phyloP scores from a whole-genome alignment of 1,139 yeast species.

The Diutina sp. region DNA sequence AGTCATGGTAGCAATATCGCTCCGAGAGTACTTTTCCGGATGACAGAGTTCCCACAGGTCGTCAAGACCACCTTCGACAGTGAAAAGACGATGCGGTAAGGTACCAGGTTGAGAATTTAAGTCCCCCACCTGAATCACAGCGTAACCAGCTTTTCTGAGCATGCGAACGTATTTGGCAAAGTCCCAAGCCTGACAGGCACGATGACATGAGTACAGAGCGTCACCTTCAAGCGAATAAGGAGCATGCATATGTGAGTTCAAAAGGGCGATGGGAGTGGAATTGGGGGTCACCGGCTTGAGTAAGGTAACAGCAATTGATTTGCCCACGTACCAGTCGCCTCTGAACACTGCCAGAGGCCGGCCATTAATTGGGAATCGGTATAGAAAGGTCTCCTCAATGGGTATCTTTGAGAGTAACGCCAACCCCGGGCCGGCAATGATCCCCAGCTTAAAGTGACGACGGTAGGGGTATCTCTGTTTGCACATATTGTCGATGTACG shows the following conservation, averaged over 20 bases:
- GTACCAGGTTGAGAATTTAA: slow-evolving; percentile 82
- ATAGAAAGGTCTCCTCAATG: slow-evolving; percentile 62
- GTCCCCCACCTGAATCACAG: slow-evolving; percentile 86
- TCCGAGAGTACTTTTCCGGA: slow-evolving; percentile 10
- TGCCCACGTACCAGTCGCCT: slow-evolving; percentile 98
- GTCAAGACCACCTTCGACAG: slow-evolving; percentile 51
- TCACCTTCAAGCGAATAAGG: slow-evolving; percentile 78
- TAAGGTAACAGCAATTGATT: slow-evolving; percentile 68
- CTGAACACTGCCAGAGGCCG: slow-evolving; percentile 86
- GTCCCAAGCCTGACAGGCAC: slow-evolving; percentile 97
- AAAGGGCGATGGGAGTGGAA: slow-evolving; percentile 52
- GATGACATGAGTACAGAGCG: slow-evolving; percentile 79
- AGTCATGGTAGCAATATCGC: slow-evolving; percentile 35
- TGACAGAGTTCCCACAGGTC: slow-evolving; percentile 79
- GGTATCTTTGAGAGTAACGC: slow-evolving; percentile 79
- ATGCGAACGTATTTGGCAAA: slow-evolving; percentile 54
- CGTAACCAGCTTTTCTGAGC: slow-evolving; percentile 63
- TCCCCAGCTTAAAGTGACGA: slow-evolving; percentile 70
- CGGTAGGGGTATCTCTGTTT: slow-evolving; percentile 42
- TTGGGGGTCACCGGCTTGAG: slow-evolving; percentile 37
- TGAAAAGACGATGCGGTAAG: slow-evolving; percentile 64
- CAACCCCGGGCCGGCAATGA: slow-evolving; percentile 86
- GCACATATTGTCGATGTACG: slow-evolving; percentile 38
- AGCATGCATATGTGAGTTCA: slow-evolving; percentile 96
- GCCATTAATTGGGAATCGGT: slow-evolving; percentile 86